These are phyloP conservation scores for Penicillium sp. DNA, from an alignment of 2,329 filamentous ascomycete species.

Conservation along the genomic window DNA sequence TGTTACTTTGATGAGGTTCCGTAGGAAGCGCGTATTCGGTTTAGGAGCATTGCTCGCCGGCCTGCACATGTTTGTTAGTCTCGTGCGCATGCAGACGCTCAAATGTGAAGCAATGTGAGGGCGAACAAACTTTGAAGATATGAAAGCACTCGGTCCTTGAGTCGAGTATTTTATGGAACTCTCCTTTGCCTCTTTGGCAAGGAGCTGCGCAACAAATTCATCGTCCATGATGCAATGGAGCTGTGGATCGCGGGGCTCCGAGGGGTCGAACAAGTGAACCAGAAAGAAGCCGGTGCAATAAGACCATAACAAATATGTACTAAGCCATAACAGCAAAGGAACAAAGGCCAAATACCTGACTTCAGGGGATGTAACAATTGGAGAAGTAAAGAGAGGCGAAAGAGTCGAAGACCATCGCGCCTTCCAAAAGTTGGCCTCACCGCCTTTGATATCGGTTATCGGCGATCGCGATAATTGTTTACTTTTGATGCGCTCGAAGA, in stretches of 20 bases:
- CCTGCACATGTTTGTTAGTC: constrained; percentile 39
- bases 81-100: neutral
- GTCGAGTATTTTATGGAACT: constrained; percentile 70
- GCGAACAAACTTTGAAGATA: constrained; percentile 50
- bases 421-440: constrained; percentile 7
- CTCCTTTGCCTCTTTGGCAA: constrained; percentile 73
- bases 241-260: constrained; percentile 23
- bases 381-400: constrained; percentile 1
- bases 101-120: neutral
- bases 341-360: neutral
- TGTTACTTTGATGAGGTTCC: constrained; percentile 82
- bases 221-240: constrained; percentile 41
- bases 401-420: constrained; percentile 1
- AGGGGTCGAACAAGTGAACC: neutral
- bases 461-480: constrained; percentile 14
- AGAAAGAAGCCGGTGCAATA: neutral
- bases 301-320: neutral
- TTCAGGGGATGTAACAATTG: neutral
- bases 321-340: neutral
- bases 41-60: constrained; percentile 67
- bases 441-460: constrained; percentile 13
- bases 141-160: constrained; percentile 67
- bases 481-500: neutral
- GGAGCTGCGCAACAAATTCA: constrained; percentile 68
- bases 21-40: constrained; percentile 86